These are phyloP conservation scores for Alloteropsis semialata DNA, from an alignment of 176 grass and related monocot genomes.

Conservation along the genomic window DNA sequence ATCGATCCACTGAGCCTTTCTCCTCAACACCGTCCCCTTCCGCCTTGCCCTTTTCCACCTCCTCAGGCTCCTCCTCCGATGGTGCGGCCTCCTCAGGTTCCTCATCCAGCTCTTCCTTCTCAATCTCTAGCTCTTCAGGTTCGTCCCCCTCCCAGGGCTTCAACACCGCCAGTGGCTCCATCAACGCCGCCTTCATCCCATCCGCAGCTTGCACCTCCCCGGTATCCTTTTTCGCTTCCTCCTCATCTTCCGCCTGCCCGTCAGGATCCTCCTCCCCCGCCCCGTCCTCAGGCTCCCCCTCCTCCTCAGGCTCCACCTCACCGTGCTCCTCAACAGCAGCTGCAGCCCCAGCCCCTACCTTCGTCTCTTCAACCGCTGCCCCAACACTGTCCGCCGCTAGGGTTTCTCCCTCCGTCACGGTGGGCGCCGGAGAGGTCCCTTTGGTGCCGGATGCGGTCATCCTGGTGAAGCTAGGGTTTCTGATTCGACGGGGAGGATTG, in stretches of 20 bases:
- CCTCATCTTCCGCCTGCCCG: not conserved
- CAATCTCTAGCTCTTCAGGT: not conserved
- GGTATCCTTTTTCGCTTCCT: not conserved
- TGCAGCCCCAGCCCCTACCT: not conserved
- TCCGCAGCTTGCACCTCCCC: not conserved
- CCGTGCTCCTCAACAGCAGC: conserved; percentile 5
- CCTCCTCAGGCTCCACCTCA: conserved; percentile 20
- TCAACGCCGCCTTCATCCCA: not conserved
- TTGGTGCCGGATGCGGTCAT: not conserved
- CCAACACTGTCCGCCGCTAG: not conserved
- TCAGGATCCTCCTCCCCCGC: too few relatives aligned
- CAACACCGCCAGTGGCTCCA: not conserved
- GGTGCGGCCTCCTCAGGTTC: not conserved
- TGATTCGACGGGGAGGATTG: not conserved
- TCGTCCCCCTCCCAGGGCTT: not conserved
- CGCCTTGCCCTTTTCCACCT: not conserved
- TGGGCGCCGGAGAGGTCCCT: not conserved
- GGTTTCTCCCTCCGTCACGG: not conserved
- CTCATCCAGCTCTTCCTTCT: not conserved
- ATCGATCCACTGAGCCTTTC: not conserved
- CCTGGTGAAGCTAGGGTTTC: not conserved
- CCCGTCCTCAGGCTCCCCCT: too few relatives aligned
- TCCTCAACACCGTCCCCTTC: not conserved
- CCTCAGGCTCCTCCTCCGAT: conserved; percentile 18
- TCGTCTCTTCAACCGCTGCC: conserved; percentile 1